These are phyloP conservation scores for Oryza coarctata DNA, from an alignment of 176 grass and related monocot genomes.

Conservation along the genomic window DNA sequence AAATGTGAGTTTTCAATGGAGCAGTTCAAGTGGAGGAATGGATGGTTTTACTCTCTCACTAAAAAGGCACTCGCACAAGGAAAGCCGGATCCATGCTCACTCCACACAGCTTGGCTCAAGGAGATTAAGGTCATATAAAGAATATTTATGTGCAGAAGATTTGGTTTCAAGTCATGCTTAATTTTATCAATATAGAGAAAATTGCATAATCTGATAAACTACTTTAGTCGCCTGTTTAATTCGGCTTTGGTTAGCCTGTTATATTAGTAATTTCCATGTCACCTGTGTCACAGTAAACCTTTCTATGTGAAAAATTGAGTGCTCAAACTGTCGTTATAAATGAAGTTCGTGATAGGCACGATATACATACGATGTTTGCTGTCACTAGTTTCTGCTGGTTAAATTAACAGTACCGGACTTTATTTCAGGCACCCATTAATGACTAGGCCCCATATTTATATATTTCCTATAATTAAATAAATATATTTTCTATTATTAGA, in stretches of 20 bases:
- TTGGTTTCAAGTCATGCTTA: neutral
- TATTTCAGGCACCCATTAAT: too few relatives aligned
- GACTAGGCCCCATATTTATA: too few relatives aligned
- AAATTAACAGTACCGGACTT: neutral
- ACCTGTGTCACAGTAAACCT: neutral
- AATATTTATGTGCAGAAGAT: conserved; percentile 10
- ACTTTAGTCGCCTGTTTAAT: neutral
- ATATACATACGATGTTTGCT: neutral
- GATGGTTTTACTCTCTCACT: conserved; percentile 84
- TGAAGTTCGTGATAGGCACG: neutral
- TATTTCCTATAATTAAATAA: too few relatives aligned
- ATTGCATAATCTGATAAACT: neutral
- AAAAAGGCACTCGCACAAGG: conserved; percentile 72
- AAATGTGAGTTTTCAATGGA: neutral
- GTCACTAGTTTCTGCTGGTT: neutral
- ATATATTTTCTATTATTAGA: too few relatives aligned
- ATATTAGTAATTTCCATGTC: neutral
- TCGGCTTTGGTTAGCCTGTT: neutral
- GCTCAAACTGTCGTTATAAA: neutral
- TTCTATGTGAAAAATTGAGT: neutral
- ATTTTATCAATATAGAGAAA: conserved; percentile 14
- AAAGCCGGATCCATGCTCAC: conserved; percentile 70
- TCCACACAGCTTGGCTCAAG: conserved; percentile 98
- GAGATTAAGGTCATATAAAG: conserved; percentile 82
- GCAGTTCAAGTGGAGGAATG: conserved; percentile 99